Percentiles rank a stretch among this genome's conserved stretches.
Evolutionary conservation across 108 stramenopile genomes (phyloP).

Genomic region (Licmophora abbreviata): DNA sequence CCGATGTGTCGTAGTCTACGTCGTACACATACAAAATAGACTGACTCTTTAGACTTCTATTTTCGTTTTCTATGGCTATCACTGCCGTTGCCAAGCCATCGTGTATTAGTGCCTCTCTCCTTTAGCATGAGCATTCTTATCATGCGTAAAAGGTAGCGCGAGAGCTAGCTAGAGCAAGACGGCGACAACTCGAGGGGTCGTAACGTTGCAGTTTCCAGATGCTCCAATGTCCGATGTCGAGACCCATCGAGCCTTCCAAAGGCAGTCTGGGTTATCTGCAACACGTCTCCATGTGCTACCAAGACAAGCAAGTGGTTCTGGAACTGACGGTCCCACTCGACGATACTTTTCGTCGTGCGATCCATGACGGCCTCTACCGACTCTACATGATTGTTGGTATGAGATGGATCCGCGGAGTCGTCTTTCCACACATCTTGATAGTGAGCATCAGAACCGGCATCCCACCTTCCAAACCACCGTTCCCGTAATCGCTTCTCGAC

Average conservation of each 20-base stretch:
- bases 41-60: too few species aligned
- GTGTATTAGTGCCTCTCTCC: too few species aligned
- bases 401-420: constrained; percentile 51
- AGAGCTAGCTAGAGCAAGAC: too few species aligned
- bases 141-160: too few species aligned
- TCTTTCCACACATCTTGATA: constrained; percentile 80
- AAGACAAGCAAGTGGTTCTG: constrained; percentile 36
- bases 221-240: constrained; percentile 57
- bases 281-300: constrained; percentile 85
- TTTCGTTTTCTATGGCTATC: too few species aligned
- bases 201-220: constrained; percentile 77
- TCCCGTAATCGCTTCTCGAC: constrained; percentile 67
- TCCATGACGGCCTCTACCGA: constrained; percentile 61
- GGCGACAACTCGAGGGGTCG: constrained; percentile 29
- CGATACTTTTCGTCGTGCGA: constrained; percentile 42
- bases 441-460: constrained; percentile 43
- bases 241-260: constrained; percentile 50
- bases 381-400: constrained; percentile 63
- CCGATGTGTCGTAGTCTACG: too few species aligned
- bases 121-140: too few species aligned
- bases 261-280: constrained; percentile 85
- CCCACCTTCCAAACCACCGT: constrained; percentile 73
- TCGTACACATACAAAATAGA: too few species aligned
- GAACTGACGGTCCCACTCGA: constrained; percentile 46
- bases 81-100: too few species aligned